A percentile compares a stretch with the other conserved stretches of the same genome.
Conservation (phyloP, 148 eudicot genomes). For the Spergularia marina region DNA sequence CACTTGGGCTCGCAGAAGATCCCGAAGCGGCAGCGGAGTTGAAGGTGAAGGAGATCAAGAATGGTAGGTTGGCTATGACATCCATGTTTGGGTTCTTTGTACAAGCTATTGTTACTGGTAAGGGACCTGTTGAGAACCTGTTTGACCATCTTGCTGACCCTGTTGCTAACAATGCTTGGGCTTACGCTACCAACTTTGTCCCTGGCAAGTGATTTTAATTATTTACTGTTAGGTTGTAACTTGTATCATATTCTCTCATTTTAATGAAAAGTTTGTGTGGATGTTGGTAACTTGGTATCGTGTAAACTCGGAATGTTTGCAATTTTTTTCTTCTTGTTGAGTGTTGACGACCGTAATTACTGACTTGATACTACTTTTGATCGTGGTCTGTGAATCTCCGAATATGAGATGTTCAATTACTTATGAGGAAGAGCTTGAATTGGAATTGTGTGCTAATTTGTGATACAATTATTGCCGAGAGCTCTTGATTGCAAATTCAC, state of each 20-base stretch:
- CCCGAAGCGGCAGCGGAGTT: slow-evolving; percentile 59
- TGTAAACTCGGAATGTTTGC: no score
- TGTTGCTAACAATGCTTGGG: slow-evolving; percentile 58
- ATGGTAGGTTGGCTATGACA: slow-evolving; percentile 58
- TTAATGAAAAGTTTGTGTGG: no score
- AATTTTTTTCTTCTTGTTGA: no score
- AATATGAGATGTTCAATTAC: no score
- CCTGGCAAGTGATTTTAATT: slow-evolving; percentile 38
- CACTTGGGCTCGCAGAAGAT: slow-evolving; percentile 56
- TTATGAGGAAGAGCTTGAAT: no score
- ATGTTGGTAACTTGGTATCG: no score
- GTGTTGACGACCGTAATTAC: no score
- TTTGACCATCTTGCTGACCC: slow-evolving; percentile 56
- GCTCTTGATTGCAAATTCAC: no score
- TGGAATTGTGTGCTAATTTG: no score
- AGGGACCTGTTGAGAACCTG: slow-evolving; percentile 60
- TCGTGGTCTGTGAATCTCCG: no score
- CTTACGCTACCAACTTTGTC: slow-evolving; percentile 59
- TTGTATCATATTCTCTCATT: neutral
- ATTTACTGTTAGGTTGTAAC: neutral
- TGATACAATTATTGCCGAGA: no score
- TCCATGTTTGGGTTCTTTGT: slow-evolving; percentile 68
- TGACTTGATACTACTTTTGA: no score
- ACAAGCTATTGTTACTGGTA: slow-evolving; percentile 64
- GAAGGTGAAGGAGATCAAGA: slow-evolving; percentile 65